A percentile compares a stretch with the other conserved stretches of the same genome.
Conservation (phyloP, 2,329 filamentous ascomycete genomes). For the Clarireedia monteithiana region DNA sequence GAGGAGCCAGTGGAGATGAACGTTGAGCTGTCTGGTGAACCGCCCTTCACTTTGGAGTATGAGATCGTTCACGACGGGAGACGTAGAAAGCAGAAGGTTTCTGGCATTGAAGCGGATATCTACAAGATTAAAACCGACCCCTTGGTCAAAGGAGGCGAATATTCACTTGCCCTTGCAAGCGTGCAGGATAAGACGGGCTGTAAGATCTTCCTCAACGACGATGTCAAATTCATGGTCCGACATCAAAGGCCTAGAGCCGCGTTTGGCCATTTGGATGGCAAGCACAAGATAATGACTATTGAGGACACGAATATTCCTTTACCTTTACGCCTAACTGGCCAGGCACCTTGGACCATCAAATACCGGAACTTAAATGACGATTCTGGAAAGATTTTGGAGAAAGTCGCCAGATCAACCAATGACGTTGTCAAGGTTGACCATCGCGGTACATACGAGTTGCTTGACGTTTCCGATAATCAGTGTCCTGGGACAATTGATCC, state of each 20-base stretch:
- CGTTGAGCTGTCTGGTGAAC: slow-evolving; percentile 69
- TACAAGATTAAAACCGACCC: slow-evolving; percentile 69
- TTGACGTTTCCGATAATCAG: slow-evolving; percentile 67
- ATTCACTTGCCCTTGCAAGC: slow-evolving; percentile 76
- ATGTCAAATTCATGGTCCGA: slow-evolving; percentile 77
- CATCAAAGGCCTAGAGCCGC: slow-evolving; percentile 80
- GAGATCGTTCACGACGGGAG: slow-evolving; percentile 87
- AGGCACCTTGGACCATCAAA: slow-evolving; percentile 72
- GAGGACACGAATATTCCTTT: slow-evolving; percentile 68
- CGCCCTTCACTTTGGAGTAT: slow-evolving; percentile 85
- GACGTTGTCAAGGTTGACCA: slow-evolving; percentile 58
- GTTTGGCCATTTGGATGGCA: slow-evolving; percentile 81
- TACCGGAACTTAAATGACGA: slow-evolving; percentile 60
- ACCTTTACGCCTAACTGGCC: slow-evolving; percentile 78
- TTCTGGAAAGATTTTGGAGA: slow-evolving; percentile 40
- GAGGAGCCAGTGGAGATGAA: slow-evolving; percentile 71
- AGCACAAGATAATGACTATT: slow-evolving; percentile 64
- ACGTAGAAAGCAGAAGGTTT: slow-evolving; percentile 59
- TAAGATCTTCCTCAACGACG: slow-evolving; percentile 77
- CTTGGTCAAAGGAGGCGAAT: slow-evolving; percentile 77
- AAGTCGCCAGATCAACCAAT: slow-evolving; percentile 47
- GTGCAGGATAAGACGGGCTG: slow-evolving; percentile 83
- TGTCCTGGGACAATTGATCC: slow-evolving; percentile 78
- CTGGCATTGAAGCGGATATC: slow-evolving; percentile 52
- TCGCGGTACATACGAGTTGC: slow-evolving; percentile 71